Conservation (phyloP, 2,329 filamentous ascomycete species). For the Colletotrichum chrysophilum region DNA sequence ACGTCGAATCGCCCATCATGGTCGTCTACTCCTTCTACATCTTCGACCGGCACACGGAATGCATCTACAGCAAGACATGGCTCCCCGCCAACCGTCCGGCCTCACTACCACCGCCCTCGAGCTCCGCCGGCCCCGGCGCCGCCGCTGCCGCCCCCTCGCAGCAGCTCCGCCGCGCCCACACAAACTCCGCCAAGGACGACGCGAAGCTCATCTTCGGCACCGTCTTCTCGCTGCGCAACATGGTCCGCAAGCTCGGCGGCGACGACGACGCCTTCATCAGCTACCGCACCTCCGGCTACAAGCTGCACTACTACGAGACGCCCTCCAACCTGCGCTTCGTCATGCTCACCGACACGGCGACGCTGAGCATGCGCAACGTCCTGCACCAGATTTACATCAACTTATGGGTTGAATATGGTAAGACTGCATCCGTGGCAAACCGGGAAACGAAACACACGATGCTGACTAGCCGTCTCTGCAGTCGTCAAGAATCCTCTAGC, state of each 20-base stretch:
- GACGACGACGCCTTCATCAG: slow-evolving; percentile 94
- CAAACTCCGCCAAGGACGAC: slow-evolving; percentile 68
- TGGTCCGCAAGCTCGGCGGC: slow-evolving; percentile 93
- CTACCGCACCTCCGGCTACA: slow-evolving; percentile 93
- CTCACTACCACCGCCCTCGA: slow-evolving; percentile 48
- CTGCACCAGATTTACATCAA: slow-evolving; percentile 99
- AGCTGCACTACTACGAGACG: slow-evolving; percentile 98
- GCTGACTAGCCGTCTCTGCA: slow-evolving; percentile 33
- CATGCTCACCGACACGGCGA: slow-evolving; percentile 90
- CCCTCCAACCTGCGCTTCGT: slow-evolving; percentile 95
- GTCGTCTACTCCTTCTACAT: slow-evolving; percentile 98
- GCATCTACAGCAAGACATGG: slow-evolving; percentile 95
- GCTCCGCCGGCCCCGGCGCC: slow-evolving; percentile 21
- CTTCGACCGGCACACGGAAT: slow-evolving; percentile 98
- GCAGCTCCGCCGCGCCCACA: background rate
- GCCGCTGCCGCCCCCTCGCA: slow-evolving; percentile 12
- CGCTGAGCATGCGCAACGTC: slow-evolving; percentile 89
- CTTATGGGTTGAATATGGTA: slow-evolving; percentile 94
- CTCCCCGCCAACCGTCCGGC: slow-evolving; percentile 49
- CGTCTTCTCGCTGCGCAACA: slow-evolving; percentile 94
- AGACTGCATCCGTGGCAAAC: slow-evolving; percentile 21
- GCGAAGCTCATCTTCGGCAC: slow-evolving; percentile 98
- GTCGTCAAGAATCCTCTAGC: slow-evolving; percentile 75
- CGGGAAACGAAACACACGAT: background rate
- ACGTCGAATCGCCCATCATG: slow-evolving; percentile 63